These are phyloP conservation scores for Coix lacrymajobi DNA, from an alignment of 176 grass and related monocot genomes.

Conservation along the genomic window DNA sequence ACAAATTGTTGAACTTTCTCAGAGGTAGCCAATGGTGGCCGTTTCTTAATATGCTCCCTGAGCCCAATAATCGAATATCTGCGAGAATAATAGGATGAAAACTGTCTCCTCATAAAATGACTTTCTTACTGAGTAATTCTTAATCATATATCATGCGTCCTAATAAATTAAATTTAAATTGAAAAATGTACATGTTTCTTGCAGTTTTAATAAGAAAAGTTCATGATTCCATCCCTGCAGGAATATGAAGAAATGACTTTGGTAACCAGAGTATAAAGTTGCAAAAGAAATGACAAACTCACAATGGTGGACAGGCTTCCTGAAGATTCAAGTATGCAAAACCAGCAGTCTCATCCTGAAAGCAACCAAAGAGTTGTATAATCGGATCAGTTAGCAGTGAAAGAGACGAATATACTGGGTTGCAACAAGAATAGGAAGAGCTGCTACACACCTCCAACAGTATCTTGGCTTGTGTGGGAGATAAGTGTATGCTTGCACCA, in stretches of 20 bases:
- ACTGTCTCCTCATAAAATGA: background rate
- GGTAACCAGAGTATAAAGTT: constrained; percentile 3
- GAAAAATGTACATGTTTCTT: constrained; percentile 3
- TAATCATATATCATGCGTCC: background rate
- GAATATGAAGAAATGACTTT: background rate
- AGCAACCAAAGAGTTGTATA: constrained; percentile 8
- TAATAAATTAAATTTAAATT: background rate
- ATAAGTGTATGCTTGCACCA: constrained; percentile 78
- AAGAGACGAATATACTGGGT: background rate
- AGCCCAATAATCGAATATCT: constrained; percentile 82
- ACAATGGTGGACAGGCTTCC: constrained; percentile 86
- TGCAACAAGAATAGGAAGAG: constrained; percentile 20
- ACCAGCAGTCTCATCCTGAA: constrained; percentile 82
- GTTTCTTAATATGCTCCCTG: constrained; percentile 96
- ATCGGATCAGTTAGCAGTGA: background rate
- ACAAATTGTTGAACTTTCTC: constrained; percentile 99
- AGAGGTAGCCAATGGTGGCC: constrained; percentile 87
- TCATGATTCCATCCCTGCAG: background rate
- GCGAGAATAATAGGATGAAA: constrained; percentile 3
- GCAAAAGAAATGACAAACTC: constrained; percentile 44
- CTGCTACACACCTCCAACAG: constrained; percentile 66
- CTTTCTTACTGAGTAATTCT: background rate
- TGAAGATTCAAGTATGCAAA: constrained; percentile 79
- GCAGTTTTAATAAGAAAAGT: constrained; percentile 17
- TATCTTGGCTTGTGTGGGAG: constrained; percentile 72